A percentile compares a stretch with the other conserved stretches of the same genome.
Evolutionary conservation across 257 asterid genomes (phyloP).

Genomic region (Solanum commersonii): DNA sequence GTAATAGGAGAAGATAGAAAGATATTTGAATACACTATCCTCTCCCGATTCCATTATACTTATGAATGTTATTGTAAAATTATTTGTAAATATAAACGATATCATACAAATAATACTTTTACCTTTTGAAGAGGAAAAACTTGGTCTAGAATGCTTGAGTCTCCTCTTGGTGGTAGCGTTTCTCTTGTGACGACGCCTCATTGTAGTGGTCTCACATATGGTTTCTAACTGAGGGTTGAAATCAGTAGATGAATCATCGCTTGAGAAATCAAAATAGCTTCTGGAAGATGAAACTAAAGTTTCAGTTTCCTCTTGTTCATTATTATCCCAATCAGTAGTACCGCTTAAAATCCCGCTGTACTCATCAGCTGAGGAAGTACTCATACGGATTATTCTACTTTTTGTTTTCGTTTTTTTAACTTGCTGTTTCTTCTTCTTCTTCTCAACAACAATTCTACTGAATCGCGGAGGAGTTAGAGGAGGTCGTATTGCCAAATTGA

Average conservation of each 20-base stretch:
- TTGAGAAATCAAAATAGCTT: slow-evolving; percentile 8
- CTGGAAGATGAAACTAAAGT: slow-evolving; percentile 25
- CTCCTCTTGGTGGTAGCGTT: slow-evolving; percentile 10
- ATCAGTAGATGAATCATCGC: slow-evolving; percentile 24
- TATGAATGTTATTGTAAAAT: background rate
- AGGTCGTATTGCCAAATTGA: background rate
- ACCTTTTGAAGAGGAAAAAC: background rate
- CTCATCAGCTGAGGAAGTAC: slow-evolving; percentile 58
- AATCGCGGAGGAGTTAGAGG: slow-evolving; percentile 8
- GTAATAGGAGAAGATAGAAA: no score
- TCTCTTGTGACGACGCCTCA: background rate
- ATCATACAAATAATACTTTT: background rate
- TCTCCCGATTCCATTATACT: no score
- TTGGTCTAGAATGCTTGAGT: background rate
- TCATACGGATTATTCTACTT: slow-evolving; percentile 21
- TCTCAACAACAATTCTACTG: background rate
- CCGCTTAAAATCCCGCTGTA: slow-evolving; percentile 39
- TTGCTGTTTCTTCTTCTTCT: slow-evolving; percentile 17
- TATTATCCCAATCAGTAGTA: slow-evolving; percentile 7
- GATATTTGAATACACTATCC: no score
- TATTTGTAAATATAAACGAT: background rate
- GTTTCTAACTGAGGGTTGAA: slow-evolving; percentile 18
- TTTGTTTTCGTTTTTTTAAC: slow-evolving; percentile 23
- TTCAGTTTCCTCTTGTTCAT: slow-evolving; percentile 19
- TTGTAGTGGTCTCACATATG: slow-evolving; percentile 7